Base-by-base conservation (phyloP, 73 alveolate species). In the Uronychia setigera region DNA sequence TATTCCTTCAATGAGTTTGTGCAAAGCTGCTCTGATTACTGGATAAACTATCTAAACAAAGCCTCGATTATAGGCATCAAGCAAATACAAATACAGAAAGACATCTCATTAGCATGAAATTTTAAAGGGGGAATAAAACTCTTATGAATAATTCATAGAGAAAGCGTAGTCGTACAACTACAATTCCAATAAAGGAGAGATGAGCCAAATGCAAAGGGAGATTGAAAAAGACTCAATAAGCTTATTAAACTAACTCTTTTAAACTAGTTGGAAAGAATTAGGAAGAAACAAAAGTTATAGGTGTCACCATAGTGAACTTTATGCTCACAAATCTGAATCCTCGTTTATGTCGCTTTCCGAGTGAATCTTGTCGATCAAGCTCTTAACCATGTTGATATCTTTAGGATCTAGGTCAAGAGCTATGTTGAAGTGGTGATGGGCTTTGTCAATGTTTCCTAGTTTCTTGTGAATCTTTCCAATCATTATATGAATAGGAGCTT, bases 321-420 rank as follows among this genome's bases (percentile, higher is more conserved):
- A 26, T 1, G 30, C 31, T 78, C 33, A 78, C 30, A 78, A 25
- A 59, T 88, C 94, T 13, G 87, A 74, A 74, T 88, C 94, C 14
- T 88, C 94, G 76, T 88, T 88, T 13, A 88, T 0, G 31, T 88
- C 94, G 33, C 89, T 79, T 29, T 74, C 75, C 1, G 90, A 76
- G 84, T 95, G 96, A n/a, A 95, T 81, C 88, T 94, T 95, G 58
- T 96, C 99, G 46, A 96, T 96, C 74, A 94, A 88, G 35, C 91
- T 91, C 87, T 96, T 96, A 29, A 96, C 97, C 89, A 92, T 87
- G 89, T 94, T 96, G 14, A 97, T 92, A 85, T 96, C 98, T 86
- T 96, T 96, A 1, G 99, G 99, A 84, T 96, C 97, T 57, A 96
- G 88, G 81, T 96, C 99, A 31, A 94, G 90, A 27, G 99, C 99